Conservation (phyloP, 73 alveolate genomes). For the Paramecium pentaurelia region DNA sequence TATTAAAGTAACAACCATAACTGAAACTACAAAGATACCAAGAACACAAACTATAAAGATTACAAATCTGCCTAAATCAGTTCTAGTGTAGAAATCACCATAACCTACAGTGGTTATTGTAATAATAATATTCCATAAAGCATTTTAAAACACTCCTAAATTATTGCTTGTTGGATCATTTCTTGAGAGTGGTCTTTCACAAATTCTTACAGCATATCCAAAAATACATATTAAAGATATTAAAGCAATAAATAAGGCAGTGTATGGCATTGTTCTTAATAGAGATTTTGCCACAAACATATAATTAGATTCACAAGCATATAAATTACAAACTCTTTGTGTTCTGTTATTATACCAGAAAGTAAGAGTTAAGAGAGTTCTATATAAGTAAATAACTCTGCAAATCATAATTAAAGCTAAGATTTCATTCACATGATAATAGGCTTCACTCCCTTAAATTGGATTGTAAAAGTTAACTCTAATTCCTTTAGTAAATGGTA, state of each 20-base stretch:
- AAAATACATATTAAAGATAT: constrained; percentile 59
- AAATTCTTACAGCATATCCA: constrained; percentile 70
- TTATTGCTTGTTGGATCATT: background rate
- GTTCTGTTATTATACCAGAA: constrained; percentile 72
- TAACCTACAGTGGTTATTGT: constrained; percentile 96
- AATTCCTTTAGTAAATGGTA: constrained; percentile 63
- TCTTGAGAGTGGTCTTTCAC: constrained; percentile 70
- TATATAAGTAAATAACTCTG: constrained; percentile 61
- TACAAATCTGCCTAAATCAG: constrained; percentile 93
- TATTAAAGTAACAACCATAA: constrained; percentile 87
- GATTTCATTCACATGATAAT: constrained; percentile 66
- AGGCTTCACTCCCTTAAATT: constrained; percentile 50
- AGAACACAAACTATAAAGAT: constrained; percentile 89
- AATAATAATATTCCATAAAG: constrained; percentile 91
- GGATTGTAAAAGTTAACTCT: constrained; percentile 53
- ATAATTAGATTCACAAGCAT: constrained; percentile 76
- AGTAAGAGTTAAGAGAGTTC: constrained; percentile 66
- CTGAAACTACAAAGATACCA: constrained; percentile 91
- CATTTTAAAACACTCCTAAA: constrained; percentile 66
- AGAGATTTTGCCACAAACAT: constrained; percentile 71
- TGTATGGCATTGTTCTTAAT: constrained; percentile 67
- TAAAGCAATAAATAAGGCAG: constrained; percentile 58
- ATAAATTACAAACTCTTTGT: constrained; percentile 74
- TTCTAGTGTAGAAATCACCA: constrained; percentile 95
- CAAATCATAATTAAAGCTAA: constrained; percentile 55